Evolutionary conservation across 2,329 filamentous ascomycete species (phyloP).

Genomic region (Colletotrichum caudatum): DNA sequence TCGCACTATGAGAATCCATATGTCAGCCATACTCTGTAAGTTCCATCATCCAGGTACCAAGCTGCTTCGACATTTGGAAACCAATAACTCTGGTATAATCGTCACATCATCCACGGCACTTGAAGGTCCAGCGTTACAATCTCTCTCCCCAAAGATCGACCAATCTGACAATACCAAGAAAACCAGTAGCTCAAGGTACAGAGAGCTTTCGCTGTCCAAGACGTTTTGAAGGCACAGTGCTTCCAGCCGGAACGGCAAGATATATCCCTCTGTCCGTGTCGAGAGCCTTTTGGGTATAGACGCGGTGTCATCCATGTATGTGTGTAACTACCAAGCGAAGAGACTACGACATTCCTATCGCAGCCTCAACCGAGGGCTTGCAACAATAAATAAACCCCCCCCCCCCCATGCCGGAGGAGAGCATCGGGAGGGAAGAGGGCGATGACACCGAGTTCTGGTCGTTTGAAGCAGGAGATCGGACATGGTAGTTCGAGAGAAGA

Average conservation of each 20-base stretch:
- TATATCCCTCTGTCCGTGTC: not conserved
- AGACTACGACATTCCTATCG: not conserved
- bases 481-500: not conserved
- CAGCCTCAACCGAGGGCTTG: not conserved
- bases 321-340: no score
- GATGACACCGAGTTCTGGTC: not conserved
- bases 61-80: not conserved
- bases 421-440: not conserved
- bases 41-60: not conserved
- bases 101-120: not conserved
- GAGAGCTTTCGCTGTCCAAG: not conserved
- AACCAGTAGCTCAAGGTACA: not conserved
- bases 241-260: not conserved
- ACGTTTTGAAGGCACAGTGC: no score
- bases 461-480: not conserved
- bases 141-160: not conserved
- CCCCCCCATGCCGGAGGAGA: not conserved
- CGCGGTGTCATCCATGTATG: not conserved
- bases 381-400: not conserved
- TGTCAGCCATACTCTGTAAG: conserved; percentile 22
- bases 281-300: not conserved
- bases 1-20: conserved; percentile 56
- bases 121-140: not conserved
- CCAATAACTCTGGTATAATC: not conserved
- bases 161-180: no score